Conservation (phyloP, 345 rosid species). For the Eucalyptus paniculata region DNA sequence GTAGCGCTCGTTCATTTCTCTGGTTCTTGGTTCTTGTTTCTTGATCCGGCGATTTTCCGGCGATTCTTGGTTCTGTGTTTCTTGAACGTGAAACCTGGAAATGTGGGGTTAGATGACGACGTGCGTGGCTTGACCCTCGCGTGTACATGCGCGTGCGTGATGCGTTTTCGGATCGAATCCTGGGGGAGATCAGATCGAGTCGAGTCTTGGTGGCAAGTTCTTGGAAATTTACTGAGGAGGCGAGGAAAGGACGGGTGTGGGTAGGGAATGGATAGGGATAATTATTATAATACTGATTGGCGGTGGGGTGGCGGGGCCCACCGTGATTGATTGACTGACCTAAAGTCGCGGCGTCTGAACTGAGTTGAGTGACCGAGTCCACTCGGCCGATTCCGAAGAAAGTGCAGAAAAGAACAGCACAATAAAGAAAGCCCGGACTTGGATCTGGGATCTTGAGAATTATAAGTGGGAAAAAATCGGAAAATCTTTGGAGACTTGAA, state of each 20-base stretch:
- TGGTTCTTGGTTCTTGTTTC: background rate
- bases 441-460: background rate
- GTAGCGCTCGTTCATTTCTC: background rate
- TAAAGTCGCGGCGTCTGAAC: background rate
- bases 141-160: background rate
- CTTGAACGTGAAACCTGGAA: background rate
- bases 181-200: background rate
- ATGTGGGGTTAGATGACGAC: background rate
- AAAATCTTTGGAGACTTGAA: background rate
- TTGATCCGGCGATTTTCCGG: background rate
- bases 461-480: background rate
- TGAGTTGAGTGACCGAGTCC: background rate
- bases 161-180: background rate
- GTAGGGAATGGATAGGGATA: background rate
- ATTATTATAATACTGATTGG: background rate
- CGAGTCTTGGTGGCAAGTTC: background rate
- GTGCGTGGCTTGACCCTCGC: background rate
- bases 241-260: background rate
- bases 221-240: background rate
- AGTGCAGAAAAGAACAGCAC: background rate
- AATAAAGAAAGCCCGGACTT: rapidly evolving
- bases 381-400: background rate
- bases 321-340: background rate
- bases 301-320: background rate
- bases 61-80: background rate